Base-by-base conservation (phyloP, 2,329 filamentous ascomycete genomes). In the Claviceps monticola region DNA sequence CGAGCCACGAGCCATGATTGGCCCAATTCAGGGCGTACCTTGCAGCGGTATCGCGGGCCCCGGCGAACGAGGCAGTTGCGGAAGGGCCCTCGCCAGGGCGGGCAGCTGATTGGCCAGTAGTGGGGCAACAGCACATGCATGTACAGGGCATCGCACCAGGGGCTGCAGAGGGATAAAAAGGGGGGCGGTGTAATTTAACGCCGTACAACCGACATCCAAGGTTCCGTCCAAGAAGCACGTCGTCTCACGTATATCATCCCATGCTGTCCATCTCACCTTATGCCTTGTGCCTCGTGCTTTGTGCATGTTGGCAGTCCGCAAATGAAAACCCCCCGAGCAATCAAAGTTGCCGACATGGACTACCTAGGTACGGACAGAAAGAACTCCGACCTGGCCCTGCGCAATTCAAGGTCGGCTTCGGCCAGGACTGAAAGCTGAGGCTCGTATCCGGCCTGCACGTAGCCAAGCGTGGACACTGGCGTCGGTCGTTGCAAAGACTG, bases 11-110 rank as follows among this genome's bases (percentile, higher is more conserved):
- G 6, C 7, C 38, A 11, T 49, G 21, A 52, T 49, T 46, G 51
- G 51, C 41, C 4, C 5, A 9, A 14, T 1, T 4, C 9, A 13
- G 45, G 49, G 52, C 49, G 52, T 53, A 42, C 52, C 52, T 53
- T 51, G 52, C 52, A 53, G 48, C 51, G 42, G 36, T 29, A 23
- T 34, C 9, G 49, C 41, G 34, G 45, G 38, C 37, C 14, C 14
- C 47, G 54, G 50, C 56, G 50, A 57, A 57, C 56, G 50, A 58
- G 56, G 55, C 51, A 51, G 48, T 47, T 50, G 23, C 55, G 51
- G 52, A 47, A 50, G 23, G 14, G 26, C 11, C 44, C 34, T 48
- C 16, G 49, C 13, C 39, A 41, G 51, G 53, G 44, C 34, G 46
- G 36, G 29, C 17, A 17, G 19, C 23, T 34, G 38, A 19, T 50